Conservation (phyloP, 2,329 filamentous ascomycete genomes). For the Cercospora zeae-maydis region DNA sequence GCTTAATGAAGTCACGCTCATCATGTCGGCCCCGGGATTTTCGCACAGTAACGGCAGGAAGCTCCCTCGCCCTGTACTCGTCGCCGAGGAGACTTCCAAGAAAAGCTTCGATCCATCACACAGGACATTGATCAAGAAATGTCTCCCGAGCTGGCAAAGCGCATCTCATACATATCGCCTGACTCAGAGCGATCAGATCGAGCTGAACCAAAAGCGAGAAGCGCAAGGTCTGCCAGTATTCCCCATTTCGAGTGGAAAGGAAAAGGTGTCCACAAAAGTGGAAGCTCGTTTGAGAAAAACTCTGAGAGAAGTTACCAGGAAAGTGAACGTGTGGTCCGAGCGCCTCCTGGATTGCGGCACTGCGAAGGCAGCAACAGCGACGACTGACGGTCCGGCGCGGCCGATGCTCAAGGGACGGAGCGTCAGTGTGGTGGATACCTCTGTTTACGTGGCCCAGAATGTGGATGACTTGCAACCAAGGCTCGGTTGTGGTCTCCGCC, state of each 20-base stretch:
- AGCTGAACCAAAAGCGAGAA: not conserved
- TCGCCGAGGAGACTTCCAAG: not conserved
- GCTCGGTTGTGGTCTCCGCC: not conserved
- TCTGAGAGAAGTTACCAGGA: not conserved
- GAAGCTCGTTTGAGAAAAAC: slow-evolving; percentile 3
- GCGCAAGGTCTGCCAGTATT: not conserved
- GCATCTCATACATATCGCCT: not conserved
- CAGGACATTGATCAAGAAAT: not conserved
- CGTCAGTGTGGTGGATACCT: slow-evolving; percentile 5
- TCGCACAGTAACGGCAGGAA: not conserved
- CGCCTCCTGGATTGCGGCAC: not conserved
- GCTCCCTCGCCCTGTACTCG: not conserved
- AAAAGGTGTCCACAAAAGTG: not conserved
- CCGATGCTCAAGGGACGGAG: not conserved
- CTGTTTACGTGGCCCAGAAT: not conserved
- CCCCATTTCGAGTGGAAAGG: not conserved
- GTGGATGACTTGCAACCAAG: not conserved
- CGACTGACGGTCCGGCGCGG: not conserved
- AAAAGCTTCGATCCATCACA: not conserved
- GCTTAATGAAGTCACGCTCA: not conserved
- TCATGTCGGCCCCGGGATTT: not conserved
- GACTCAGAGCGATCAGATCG: not conserved
- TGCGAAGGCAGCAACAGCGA: not conserved
- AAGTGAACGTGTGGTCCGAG: not conserved
- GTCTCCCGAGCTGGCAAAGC: not conserved